Conservation (phyloP, 192 early-diverging fungal species). For the Phycomyces blakesleeanus region DNA sequence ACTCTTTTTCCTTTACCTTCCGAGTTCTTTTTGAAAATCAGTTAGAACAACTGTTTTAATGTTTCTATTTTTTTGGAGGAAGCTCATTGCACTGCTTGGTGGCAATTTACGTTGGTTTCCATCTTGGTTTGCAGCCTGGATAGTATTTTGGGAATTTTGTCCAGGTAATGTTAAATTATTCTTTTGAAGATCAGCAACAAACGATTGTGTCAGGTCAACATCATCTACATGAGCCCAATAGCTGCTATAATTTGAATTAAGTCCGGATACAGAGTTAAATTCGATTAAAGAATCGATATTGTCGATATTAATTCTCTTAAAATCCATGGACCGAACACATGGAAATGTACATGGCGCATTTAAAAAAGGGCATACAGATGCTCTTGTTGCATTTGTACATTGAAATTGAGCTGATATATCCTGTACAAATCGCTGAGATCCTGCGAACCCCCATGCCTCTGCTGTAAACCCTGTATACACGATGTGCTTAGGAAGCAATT, state of each 20-base stretch:
- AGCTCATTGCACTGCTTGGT: slow-evolving; percentile 69
- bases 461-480: slow-evolving; percentile 71
- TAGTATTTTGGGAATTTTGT: slow-evolving; percentile 14
- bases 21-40: slow-evolving; percentile 56
- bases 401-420: slow-evolving; percentile 56
- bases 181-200: slow-evolving; percentile 11
- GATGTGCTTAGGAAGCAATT: slow-evolving; percentile 59
- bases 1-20: slow-evolving; percentile 34
- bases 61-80: slow-evolving; percentile 52
- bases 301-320: slow-evolving; percentile 60
- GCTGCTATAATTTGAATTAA: slow-evolving; percentile 13
- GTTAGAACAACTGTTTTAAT: slow-evolving; percentile 65
- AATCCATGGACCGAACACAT: slow-evolving; percentile 60
- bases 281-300: slow-evolving; percentile 72
- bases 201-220: neutral
- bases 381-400: slow-evolving; percentile 45
- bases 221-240: slow-evolving; percentile 49
- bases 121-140: slow-evolving; percentile 45
- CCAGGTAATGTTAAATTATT: slow-evolving; percentile 1
- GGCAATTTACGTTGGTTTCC: slow-evolving; percentile 52
- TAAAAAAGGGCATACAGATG: slow-evolving; percentile 24
- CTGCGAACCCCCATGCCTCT: slow-evolving; percentile 72
- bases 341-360: slow-evolving; percentile 57
- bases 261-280: slow-evolving; percentile 53
- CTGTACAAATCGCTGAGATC: slow-evolving; percentile 79